These are phyloP conservation scores for Coniochaeta sp. DNA, from an alignment of 2,329 filamentous ascomycete species.

Conservation along the genomic window DNA sequence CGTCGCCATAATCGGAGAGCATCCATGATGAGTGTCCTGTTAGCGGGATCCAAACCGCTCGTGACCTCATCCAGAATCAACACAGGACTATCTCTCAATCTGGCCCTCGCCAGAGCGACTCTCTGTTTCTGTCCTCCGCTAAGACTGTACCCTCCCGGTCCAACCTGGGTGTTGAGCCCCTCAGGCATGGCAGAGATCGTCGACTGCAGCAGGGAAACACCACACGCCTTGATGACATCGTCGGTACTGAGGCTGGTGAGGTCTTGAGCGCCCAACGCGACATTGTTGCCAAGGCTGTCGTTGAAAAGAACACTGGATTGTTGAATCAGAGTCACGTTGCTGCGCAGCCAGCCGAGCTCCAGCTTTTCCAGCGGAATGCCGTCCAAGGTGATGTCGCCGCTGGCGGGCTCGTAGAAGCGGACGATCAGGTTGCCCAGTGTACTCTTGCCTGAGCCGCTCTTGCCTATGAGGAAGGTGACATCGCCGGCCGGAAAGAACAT, in stretches of 20 bases:
- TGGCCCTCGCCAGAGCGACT: conserved; percentile 72
- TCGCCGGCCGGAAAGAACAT: conserved; percentile 67
- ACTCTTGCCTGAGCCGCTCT: conserved; percentile 88
- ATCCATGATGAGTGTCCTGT: conserved; percentile 61
- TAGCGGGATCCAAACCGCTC: conserved; percentile 74
- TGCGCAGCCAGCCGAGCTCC: conserved; percentile 64
- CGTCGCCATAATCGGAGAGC: conserved; percentile 70
- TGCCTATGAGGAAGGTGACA: conserved; percentile 75
- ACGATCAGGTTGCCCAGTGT: conserved; percentile 76
- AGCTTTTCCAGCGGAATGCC: conserved; percentile 53
- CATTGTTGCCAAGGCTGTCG: conserved; percentile 70
- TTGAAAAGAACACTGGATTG: conserved; percentile 78
- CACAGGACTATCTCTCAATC: conserved; percentile 68
- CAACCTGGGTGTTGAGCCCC: conserved; percentile 66
- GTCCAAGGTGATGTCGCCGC: conserved; percentile 65
- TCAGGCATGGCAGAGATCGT: conserved; percentile 61
- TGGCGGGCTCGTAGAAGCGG: conserved; percentile 63
- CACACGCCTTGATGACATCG: conserved; percentile 55
- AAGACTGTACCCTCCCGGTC: conserved; percentile 60
- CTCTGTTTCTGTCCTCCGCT: conserved; percentile 84
- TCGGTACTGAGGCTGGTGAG: conserved; percentile 39
- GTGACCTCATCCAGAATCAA: conserved; percentile 86
- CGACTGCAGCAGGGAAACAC: conserved; percentile 61
- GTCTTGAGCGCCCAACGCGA: conserved; percentile 60
- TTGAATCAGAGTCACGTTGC: conserved; percentile 74